Conservation (phyloP, 148 eudicot species). For the Oxyria digyna region DNA sequence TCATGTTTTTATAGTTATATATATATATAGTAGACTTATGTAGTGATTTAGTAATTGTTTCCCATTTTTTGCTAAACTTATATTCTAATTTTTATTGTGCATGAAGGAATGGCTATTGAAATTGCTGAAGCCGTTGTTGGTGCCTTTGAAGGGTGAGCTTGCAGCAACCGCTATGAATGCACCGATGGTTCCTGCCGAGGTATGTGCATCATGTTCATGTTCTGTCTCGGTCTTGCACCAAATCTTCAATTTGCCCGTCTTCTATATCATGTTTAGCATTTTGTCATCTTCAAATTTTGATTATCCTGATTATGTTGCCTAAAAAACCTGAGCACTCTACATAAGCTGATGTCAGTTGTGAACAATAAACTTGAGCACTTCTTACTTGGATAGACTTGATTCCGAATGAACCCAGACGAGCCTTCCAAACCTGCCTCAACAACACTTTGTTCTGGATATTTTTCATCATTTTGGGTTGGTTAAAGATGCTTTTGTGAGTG, state of each 20-base stretch:
- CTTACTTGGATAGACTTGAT: no score
- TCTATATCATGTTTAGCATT: not conserved
- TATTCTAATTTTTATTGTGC: constrained; percentile 11
- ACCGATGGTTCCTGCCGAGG: constrained; percentile 99
- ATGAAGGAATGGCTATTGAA: constrained; percentile 98
- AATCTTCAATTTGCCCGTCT: not conserved
- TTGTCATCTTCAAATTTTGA: not conserved
- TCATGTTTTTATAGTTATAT: not conserved
- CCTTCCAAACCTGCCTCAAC: no score
- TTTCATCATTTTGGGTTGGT: no score
- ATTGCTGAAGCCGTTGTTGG: constrained; percentile 95
- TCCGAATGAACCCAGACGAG: no score
- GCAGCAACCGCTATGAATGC: constrained; percentile 96
- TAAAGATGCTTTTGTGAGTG: no score
- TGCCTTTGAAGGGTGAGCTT: constrained; percentile 85
- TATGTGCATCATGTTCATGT: constrained; percentile 3
- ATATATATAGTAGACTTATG: not conserved
- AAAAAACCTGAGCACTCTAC: not conserved
- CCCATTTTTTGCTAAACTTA: not conserved
- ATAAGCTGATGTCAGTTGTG: not conserved
- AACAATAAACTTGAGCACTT: no score
- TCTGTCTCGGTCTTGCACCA: not conserved
- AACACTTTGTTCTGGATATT: no score
- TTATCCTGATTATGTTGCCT: not conserved
- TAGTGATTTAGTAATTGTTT: not conserved